phyloP scores from a whole-genome alignment of 1,139 yeast species.

The Kluyveromyces sp. region DNA sequence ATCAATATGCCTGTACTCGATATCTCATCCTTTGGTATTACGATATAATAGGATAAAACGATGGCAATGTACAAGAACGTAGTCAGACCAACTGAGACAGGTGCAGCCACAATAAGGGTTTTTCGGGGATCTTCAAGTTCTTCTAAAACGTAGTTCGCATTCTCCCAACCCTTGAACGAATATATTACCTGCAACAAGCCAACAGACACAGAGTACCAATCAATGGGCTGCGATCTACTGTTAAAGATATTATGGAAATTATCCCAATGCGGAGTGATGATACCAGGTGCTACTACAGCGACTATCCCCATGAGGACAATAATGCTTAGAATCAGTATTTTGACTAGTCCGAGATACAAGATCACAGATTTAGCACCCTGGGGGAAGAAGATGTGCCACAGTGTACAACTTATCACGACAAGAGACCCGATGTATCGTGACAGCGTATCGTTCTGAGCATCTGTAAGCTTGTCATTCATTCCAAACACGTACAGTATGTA shows the following conservation, averaged over 20 bases:
- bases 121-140: slow-evolving; percentile 58
- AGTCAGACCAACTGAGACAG: slow-evolving; percentile 46
- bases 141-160: slow-evolving; percentile 54
- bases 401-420: slow-evolving; percentile 63
- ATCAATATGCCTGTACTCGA: slow-evolving; percentile 49
- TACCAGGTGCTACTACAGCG: slow-evolving; percentile 53
- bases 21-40: slow-evolving; percentile 48
- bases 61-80: slow-evolving; percentile 46
- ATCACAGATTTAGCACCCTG: slow-evolving; percentile 61
- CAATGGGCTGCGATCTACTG: slow-evolving; percentile 3
- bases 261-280: slow-evolving; percentile 39
- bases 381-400: slow-evolving; percentile 54
- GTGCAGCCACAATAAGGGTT: slow-evolving; percentile 58
- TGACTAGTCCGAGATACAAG: slow-evolving; percentile 62
- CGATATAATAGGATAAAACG: slow-evolving; percentile 50
- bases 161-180: slow-evolving; percentile 59
- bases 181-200: slow-evolving; percentile 55
- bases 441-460: slow-evolving; percentile 40
- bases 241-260: slow-evolving; percentile 53
- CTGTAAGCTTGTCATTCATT: slow-evolving; percentile 32
- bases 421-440: slow-evolving; percentile 71
- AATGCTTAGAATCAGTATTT: slow-evolving; percentile 56
- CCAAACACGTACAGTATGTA: slow-evolving; percentile 50
- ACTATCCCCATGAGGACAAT: slow-evolving; percentile 77
- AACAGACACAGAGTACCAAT: slow-evolving; percentile 41